These are phyloP conservation scores for Batrachochytrium dendrobatidis DNA, from an alignment of 371 early-diverging fungal species.

Conservation along the genomic window DNA sequence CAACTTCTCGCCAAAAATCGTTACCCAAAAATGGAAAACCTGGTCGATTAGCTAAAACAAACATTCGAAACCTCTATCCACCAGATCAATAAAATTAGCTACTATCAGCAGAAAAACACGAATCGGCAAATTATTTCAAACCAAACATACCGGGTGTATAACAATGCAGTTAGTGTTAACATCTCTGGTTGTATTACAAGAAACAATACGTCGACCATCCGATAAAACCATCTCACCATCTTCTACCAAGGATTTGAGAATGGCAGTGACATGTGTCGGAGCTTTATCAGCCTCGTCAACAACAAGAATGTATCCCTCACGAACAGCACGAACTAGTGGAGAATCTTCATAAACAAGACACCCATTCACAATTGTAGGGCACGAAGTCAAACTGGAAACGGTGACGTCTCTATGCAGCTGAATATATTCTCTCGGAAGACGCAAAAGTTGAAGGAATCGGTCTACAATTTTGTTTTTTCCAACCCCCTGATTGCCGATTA, in stretches of 20 bases:
- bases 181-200: no score
- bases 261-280: constrained; percentile 74
- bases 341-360: constrained; percentile 70
- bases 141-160: constrained; percentile 53
- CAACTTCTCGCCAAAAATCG: constrained; percentile 78
- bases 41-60: constrained; percentile 82
- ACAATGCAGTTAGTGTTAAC: constrained; percentile 40
- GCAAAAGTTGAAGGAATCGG: constrained; percentile 65
- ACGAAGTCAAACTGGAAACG: constrained; percentile 70
- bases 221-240: constrained; percentile 80
- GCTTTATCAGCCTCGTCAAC: constrained; percentile 88
- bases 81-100: no score
- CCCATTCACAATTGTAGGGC: constrained; percentile 68
- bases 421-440: constrained; percentile 73
- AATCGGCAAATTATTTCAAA: no score
- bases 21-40: constrained; percentile 69
- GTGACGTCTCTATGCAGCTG: constrained; percentile 81
- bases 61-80: constrained; percentile 79
- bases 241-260: constrained; percentile 70
- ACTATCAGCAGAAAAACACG: no score
- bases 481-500: constrained; percentile 71
- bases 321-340: constrained; percentile 63
- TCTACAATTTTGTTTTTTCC: constrained; percentile 78
- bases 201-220: constrained; percentile 72
- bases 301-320: constrained; percentile 64